Base-by-base conservation (phyloP, 176 grass and related monocot genomes). In the Phyllostachys edulis region DNA sequence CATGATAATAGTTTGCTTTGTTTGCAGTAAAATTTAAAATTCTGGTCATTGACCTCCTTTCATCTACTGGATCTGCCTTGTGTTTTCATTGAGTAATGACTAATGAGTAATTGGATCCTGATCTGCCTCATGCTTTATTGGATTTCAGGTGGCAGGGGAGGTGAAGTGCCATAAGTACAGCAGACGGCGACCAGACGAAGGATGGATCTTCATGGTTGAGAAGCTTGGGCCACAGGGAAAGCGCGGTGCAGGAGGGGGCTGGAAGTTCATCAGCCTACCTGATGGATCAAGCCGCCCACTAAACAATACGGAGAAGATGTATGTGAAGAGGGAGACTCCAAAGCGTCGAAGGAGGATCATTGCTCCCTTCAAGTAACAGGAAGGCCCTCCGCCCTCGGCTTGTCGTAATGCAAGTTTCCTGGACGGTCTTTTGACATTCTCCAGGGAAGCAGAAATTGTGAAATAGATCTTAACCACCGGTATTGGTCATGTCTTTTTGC, bases 151-250 rank as follows among this genome's bases (percentile, higher is more conserved):
- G 21, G 90, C 91, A 54, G 93, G 93, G 17, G 91, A 92, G 82
- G 97, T 99, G 44, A 96, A 99, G 61, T 89, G 86, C 63, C 97
- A 99, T 71, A 99, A 94, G 63, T 96, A 99, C 63, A 99, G 97
- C 81, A 86, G 97, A 67, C 85, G 97, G 57, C 86, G 88, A 71
- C 88, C 93, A 63, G 86, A 88, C 1, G 79, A 94, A 67, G 97
- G 97, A 81, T 94, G 97, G 93, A 92, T 40, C 60, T 94, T 94
- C 70, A 96, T 92, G 67, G 90, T 94, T 3, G 97, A 99, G 90
- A 99, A 99, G 84, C 82, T 94, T 62, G 97, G 93, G 29, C 59
- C 85, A 15, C 85, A 81, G 38, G 80, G 73, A 69, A 99, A 90
- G 68, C 93, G 91, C 7, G 96, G 93, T 59, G 16, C 41, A 13